Evolutionary conservation across 2,329 filamentous ascomycete species (phyloP).

Genomic region (Aspergillus clavatus): DNA sequence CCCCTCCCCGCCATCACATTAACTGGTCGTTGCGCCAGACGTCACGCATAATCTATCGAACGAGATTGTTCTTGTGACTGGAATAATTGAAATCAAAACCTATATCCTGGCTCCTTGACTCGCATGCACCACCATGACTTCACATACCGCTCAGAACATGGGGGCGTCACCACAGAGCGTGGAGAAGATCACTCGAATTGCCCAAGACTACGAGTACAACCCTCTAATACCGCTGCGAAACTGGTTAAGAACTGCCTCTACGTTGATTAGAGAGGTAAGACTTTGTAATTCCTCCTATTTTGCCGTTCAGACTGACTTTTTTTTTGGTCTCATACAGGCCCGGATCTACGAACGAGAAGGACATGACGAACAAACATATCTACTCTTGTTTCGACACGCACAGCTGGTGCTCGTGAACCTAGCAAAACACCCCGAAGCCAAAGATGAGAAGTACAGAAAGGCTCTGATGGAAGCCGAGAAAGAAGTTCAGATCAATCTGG

Average conservation of each 20-base stretch:
- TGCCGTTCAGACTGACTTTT: too few relatives aligned
- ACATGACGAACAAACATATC: slow-evolving; percentile 81
- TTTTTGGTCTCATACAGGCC: too few relatives aligned
- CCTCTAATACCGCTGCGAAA: slow-evolving; percentile 68
- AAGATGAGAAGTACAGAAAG: slow-evolving; percentile 55
- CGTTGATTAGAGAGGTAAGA: slow-evolving; percentile 72
- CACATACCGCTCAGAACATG: slow-evolving; percentile 24
- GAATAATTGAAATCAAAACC: slow-evolving; percentile 2
- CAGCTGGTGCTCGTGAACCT: slow-evolving; percentile 75
- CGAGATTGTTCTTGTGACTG: not conserved
- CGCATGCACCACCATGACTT: slow-evolving; percentile 24
- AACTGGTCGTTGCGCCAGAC: slow-evolving; percentile 14
- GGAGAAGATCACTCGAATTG: slow-evolving; percentile 70
- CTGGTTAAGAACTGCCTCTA: slow-evolving; percentile 77
- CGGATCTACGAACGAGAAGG: slow-evolving; percentile 79
- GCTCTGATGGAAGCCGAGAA: slow-evolving; percentile 55
- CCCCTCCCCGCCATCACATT: slow-evolving; percentile 9
- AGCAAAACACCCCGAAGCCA: slow-evolving; percentile 69
- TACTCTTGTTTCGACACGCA: slow-evolving; percentile 86
- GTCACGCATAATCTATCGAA: slow-evolving; percentile 9
- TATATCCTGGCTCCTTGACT: not conserved
- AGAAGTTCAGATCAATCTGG: slow-evolving; percentile 60
- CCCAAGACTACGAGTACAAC: slow-evolving; percentile 77
- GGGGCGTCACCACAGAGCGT: slow-evolving; percentile 53
- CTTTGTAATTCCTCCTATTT: too few relatives aligned